Evolutionary conservation across 306 rosid species (phyloP), one percentile per base, ranked within the genome.

Genomic region (Casuarina equisetifolia): DNA sequence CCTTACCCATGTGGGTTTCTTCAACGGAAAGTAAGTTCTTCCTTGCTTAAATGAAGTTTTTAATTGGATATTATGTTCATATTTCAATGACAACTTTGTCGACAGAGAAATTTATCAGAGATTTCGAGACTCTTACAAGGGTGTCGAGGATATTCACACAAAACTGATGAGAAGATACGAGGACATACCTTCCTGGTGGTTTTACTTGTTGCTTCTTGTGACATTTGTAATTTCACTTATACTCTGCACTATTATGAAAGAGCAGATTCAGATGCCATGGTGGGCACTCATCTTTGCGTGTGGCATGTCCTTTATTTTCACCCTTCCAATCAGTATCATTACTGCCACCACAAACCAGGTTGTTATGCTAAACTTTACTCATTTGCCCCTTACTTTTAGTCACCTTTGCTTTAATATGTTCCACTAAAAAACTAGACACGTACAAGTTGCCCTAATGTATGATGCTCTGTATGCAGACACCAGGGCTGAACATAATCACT

Each of bases 141-240:
- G 88, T 12, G 86, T 81, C 78, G 90, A 89, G 78, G 97, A 92
- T 64, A 85, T 92, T 53, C 96, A 91, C 84, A 90, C 96, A 53
- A 91, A 40, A 84, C 72, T 91, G 84, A 93, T 91, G 97, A 88
- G 76, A 78, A 83, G 79, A 82, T 92, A 92, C 82, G 44, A 82
- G 77, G 97, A 92, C 86, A 92, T 90, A 82, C 97, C 97, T 76
- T 74, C 89, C 17, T 91, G 96, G 94, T 93, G 96, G 97, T 90
- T 93, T 85, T 74, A 90, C 83, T 11, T 75, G 12, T 68, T 92
- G 85, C 86, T 90, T 35, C 66, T 3, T 7, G 78, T 74, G 83
- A 85, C 96, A 1, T 8, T 92, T 17, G 62, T 57, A 15, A 86
- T 90, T 74, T 92, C 96, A 66, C 87, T 92, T 0, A 42, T 45